These are phyloP conservation scores for Peziza echinospora DNA, from an alignment of 495 filamentous ascomycete genomes.

Conservation along the genomic window DNA sequence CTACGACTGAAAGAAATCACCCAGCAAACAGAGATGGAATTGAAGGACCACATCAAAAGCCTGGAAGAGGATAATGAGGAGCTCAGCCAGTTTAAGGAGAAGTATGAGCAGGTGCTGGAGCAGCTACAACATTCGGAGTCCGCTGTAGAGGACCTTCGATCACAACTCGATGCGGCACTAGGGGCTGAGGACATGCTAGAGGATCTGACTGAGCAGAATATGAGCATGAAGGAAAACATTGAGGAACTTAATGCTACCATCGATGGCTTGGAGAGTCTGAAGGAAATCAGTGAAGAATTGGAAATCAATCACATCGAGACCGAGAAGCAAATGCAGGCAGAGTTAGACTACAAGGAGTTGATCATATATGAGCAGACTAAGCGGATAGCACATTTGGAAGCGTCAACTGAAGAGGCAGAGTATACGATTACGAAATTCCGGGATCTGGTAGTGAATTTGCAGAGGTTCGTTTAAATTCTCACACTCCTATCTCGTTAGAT, in stretches of 20 bases:
- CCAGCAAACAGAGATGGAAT: constrained; percentile 61
- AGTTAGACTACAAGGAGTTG: constrained; percentile 61
- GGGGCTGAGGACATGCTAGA: constrained; percentile 87
- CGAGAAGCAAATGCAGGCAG: constrained; percentile 83
- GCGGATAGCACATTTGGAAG: constrained; percentile 43
- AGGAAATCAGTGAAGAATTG: constrained; percentile 83
- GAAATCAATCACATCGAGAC: constrained; percentile 83
- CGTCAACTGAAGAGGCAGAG: constrained; percentile 63
- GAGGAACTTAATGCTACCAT: constrained; percentile 60
- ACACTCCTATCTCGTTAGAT: background rate
- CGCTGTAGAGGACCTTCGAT: constrained; percentile 64
- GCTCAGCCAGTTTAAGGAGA: constrained; percentile 43
- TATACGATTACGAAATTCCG: constrained; percentile 74
- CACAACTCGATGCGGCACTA: constrained; percentile 74
- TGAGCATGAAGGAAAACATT: constrained; percentile 58
- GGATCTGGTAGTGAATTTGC: constrained; percentile 66
- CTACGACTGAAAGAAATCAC: constrained; percentile 68
- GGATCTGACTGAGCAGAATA: constrained; percentile 65
- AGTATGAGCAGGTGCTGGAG: constrained; percentile 46
- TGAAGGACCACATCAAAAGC: constrained; percentile 52
- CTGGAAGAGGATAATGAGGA: constrained; percentile 62
- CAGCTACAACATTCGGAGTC: constrained; percentile 49
- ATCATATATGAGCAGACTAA: constrained; percentile 56
- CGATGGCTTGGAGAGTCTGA: constrained; percentile 65
- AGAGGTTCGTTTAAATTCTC: constrained; percentile 23